These are phyloP conservation scores for Moelleriella libera DNA, from an alignment of 2,329 filamentous ascomycete genomes.

Conservation along the genomic window DNA sequence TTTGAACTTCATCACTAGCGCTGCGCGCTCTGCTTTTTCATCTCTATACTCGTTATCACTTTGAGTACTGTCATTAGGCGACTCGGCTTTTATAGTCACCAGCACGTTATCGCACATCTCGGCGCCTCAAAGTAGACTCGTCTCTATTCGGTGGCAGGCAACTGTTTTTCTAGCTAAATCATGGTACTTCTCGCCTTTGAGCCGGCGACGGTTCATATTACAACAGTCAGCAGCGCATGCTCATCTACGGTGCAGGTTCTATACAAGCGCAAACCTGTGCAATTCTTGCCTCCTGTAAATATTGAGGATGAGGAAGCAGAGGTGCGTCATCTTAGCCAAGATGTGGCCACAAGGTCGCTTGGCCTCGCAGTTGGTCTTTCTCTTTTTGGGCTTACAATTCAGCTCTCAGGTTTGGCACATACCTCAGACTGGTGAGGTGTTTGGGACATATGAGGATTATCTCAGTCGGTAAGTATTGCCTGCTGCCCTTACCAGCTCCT, in stretches of 20 bases:
- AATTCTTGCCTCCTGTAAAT: constrained; percentile 57
- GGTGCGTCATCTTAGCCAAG: constrained; percentile 34
- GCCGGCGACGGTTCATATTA: too few species aligned
- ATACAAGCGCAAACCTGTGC: constrained; percentile 90
- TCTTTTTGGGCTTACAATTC: neutral
- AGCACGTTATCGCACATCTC: neutral
- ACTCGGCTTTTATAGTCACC: neutral
- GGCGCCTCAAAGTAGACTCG: neutral
- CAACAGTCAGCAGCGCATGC: neutral
- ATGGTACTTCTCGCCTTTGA: constrained; percentile 4
- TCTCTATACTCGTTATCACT: neutral
- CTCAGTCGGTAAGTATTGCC: constrained; percentile 53
- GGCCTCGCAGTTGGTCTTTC: neutral
- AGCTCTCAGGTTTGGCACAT: constrained; percentile 73
- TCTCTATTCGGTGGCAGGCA: neutral
- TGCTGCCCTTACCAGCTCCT: constrained; percentile 1
- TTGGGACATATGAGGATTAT: constrained; percentile 78
- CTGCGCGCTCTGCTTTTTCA: neutral
- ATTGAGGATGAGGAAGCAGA: constrained; percentile 73
- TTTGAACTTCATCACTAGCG: neutral
- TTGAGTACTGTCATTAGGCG: neutral
- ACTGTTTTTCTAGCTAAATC: neutral
- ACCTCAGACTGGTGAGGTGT: constrained; percentile 77
- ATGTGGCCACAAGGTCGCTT: constrained; percentile 1
- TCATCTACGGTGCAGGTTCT: constrained; percentile 50